These are phyloP conservation scores for Podospora pseudopauciseta DNA, from an alignment of 495 filamentous ascomycete genomes.

Conservation along the genomic window DNA sequence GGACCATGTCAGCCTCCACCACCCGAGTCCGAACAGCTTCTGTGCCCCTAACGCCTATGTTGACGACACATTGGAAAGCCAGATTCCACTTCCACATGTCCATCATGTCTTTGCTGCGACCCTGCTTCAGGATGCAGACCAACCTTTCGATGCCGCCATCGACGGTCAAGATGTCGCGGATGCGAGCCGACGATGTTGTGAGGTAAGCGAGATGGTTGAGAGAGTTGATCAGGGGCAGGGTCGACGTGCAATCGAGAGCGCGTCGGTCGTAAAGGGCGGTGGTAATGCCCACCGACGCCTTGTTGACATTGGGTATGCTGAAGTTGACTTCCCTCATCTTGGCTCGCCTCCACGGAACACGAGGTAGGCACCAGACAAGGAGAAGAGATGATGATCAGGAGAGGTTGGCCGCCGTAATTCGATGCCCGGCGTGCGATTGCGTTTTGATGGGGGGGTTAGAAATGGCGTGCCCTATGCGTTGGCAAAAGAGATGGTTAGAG, in stretches of 20 bases:
- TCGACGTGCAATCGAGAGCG: constrained; percentile 96
- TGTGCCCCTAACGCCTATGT: constrained; percentile 94
- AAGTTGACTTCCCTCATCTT: constrained; percentile 99
- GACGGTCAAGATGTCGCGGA: constrained; percentile 94
- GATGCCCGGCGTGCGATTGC: background rate
- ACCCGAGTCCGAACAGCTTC: constrained; percentile 90
- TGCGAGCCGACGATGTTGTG: constrained; percentile 96
- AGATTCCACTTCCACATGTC: constrained; percentile 99
- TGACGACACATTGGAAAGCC: constrained; percentile 97
- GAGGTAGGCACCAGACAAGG: constrained; percentile 35
- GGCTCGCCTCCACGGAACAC: constrained; percentile 32
- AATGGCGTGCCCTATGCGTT: constrained; percentile 6
- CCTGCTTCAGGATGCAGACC: constrained; percentile 96
- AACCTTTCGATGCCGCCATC: constrained; percentile 96
- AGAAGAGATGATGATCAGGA: constrained; percentile 13
- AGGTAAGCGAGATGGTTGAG: constrained; percentile 97
- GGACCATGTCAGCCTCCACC: constrained; percentile 98
- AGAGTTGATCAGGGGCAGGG: constrained; percentile 94
- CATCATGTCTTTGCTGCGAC: constrained; percentile 95
- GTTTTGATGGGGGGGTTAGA: constrained; percentile 1
- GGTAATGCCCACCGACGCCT: constrained; percentile 98
- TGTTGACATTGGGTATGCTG: constrained; percentile 99
- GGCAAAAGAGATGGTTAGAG: constrained; percentile 15
- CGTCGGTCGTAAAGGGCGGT: constrained; percentile 96
- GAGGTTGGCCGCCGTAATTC: background rate